Base-by-base conservation (phyloP, 768 basidiomycete species). In the Trametes cubensis region DNA sequence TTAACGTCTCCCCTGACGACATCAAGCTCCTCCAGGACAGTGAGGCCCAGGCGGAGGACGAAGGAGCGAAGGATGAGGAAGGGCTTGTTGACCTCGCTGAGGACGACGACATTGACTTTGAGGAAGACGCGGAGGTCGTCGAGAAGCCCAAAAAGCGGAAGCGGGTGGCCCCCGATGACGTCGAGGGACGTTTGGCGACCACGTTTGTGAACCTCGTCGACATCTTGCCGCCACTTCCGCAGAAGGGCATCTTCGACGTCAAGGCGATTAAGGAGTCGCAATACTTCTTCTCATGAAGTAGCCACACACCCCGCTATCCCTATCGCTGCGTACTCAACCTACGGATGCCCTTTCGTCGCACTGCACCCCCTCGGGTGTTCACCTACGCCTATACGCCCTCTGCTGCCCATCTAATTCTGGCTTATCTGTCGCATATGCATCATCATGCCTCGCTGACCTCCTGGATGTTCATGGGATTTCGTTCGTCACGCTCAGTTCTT, bases 231-330 rank as follows among this genome's bases (percentile, higher is more conserved):
- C 88, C 87, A 0, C 73, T 94, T 21, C 96, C 96, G 0, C 72
- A 84, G 74, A 93, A 92, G 78, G 96, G 96, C 57, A 78, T 79
- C 59, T 97, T 98, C 73, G 83, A 92, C 66, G 93, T 98, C 64
- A 80, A 84, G 68, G 80, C 79, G 62, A 95, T 98, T 76, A 89
- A 89, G 72, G 75, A 85, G 60, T 92, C 90, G 45, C 80, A 81
- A 40, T 98, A 98, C 76, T 98, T 98, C 83, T 98, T 98, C 82
- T 95, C 95, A 45, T 97, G 83, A 76, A 60, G 13, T 50, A 25
- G 48, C 48, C 11, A 11, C n/a, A n/a, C n/a, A n/a, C n/a, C n/a
- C n/a, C n/a, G n/a, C n/a, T n/a, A n/a, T n/a, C n/a, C n/a, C n/a
- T n/a, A n/a, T n/a, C n/a, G n/a, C n/a, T n/a, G n/a, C n/a, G n/a